These are phyloP conservation scores for Petunia axillaris DNA, from an alignment of 257 asterid genomes.

Conservation along the genomic window DNA sequence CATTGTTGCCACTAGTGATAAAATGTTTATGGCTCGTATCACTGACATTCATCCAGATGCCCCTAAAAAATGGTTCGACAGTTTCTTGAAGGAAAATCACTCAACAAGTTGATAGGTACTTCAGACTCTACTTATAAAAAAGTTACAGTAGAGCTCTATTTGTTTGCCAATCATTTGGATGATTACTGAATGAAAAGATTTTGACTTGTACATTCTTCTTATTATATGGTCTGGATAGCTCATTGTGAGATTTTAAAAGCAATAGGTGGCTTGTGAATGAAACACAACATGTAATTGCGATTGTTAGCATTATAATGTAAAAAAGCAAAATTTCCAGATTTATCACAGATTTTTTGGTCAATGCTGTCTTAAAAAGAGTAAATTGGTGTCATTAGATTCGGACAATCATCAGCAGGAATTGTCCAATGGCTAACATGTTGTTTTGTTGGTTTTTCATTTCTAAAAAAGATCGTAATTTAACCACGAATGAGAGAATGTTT, in stretches of 20 bases:
- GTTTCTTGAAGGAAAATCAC: slow-evolving; percentile 26
- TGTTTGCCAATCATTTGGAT: slow-evolving; percentile 12
- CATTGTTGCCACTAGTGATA: slow-evolving; percentile 63
- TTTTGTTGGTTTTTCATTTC: neutral
- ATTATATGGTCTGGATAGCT: neutral
- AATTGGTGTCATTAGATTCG: neutral
- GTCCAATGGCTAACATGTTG: neutral
- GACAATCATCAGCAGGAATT: neutral
- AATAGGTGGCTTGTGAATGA: neutral
- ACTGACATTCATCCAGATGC: slow-evolving; percentile 52
- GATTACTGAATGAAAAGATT: neutral
- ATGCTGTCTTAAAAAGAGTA: neutral
- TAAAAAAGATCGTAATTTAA: neutral
- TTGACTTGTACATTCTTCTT: slow-evolving; percentile 16
- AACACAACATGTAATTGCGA: neutral
- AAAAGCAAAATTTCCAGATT: neutral
- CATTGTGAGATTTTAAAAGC: slow-evolving; percentile 3
- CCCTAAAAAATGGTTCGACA: slow-evolving; percentile 48
- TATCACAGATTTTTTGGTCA: slow-evolving; percentile 11
- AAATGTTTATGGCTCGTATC: slow-evolving; percentile 48
- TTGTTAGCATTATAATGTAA: neutral
- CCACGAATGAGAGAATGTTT: neutral
- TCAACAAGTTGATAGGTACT: neutral
- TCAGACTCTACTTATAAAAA: no score
- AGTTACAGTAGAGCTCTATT: slow-evolving; percentile 2